Percentiles rank a stretch among this genome's conserved stretches.
These are phyloP conservation scores for Aphanoascus verrucosus DNA, from an alignment of 2,329 filamentous ascomycete species.

Conservation along the genomic window DNA sequence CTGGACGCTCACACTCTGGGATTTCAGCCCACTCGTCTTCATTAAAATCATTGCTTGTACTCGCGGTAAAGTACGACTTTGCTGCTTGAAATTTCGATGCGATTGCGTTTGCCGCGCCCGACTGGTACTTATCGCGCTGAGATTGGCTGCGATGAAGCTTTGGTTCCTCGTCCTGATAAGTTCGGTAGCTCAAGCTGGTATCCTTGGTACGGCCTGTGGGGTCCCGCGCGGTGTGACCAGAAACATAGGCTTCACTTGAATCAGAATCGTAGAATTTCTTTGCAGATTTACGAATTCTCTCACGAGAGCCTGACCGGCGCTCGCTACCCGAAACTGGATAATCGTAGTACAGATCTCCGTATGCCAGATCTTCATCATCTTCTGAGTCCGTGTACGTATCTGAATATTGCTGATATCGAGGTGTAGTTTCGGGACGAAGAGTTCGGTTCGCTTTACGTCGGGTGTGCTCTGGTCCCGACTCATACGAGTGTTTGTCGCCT, in stretches of 20 bases:
- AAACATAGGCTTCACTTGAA: constrained; percentile 9
- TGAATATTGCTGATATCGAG: constrained; percentile 14
- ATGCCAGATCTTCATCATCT: constrained; percentile 31
- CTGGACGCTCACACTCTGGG: constrained; percentile 33
- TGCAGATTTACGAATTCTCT: constrained; percentile 6
- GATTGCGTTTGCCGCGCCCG: neutral
- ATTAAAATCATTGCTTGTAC: constrained; percentile 11
- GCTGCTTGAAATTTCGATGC: neutral
- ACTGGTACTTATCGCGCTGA: neutral
- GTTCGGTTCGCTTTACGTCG: constrained; percentile 7
- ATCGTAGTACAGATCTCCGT: constrained; percentile 23
- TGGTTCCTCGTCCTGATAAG: neutral
- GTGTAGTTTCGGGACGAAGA: neutral
- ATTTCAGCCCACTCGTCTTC: constrained; percentile 29
- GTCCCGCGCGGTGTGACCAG: constrained; percentile 1
- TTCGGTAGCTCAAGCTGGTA: constrained; percentile 2
- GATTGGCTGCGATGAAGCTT: constrained; percentile 3
- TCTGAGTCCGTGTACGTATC: constrained; percentile 12
- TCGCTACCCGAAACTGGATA: constrained; percentile 7
- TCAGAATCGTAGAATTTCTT: constrained; percentile 9
- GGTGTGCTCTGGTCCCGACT: constrained; percentile 21
- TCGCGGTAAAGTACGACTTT: constrained; percentile 8
- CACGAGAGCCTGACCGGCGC: constrained; percentile 4
- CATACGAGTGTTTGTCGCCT: constrained; percentile 7
- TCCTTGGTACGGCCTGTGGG: constrained; percentile 12